Conservation (phyloP, 2,329 filamentous ascomycete genomes). For the Daldinia eschscholtzii region DNA sequence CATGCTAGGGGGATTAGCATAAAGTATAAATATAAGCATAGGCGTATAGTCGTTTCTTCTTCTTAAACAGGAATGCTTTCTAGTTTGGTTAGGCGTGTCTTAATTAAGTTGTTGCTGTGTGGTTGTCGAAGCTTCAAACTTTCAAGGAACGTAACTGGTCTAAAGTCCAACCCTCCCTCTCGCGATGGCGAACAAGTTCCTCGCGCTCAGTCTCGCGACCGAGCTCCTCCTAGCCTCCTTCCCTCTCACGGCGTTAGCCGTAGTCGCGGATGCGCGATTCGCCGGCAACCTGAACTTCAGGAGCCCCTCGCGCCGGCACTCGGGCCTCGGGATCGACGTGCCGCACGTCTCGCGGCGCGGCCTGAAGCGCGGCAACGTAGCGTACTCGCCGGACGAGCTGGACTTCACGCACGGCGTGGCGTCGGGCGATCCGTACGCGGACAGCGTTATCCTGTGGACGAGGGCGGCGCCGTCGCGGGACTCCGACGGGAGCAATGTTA, state of each 20-base stretch:
- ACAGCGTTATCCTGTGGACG: constrained; percentile 69
- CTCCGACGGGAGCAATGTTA: constrained; percentile 61
- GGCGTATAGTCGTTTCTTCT: not conserved
- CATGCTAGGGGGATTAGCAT: not conserved
- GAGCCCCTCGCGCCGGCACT: constrained; percentile 74
- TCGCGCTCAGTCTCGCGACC: constrained; percentile 8
- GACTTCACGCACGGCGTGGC: constrained; percentile 75
- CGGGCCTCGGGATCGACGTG: constrained; percentile 73
- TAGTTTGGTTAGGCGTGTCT: not conserved
- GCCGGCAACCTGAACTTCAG: constrained; percentile 73
- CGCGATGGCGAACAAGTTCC: constrained; percentile 23
- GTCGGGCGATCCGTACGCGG: constrained; percentile 64
- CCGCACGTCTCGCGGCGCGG: constrained; percentile 70
- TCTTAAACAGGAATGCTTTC: not conserved
- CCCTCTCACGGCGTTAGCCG: constrained; percentile 23
- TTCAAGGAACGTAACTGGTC: no score
- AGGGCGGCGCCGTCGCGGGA: constrained; percentile 60
- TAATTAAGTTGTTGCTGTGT: not conserved
- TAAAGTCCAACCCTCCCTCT: no score
- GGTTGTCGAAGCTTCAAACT: not conserved
- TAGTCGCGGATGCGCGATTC: constrained; percentile 37
- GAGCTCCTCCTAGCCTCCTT: not conserved
- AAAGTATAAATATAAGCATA: constrained; percentile 4
- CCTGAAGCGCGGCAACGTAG: constrained; percentile 57
- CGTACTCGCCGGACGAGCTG: constrained; percentile 60